These are phyloP conservation scores for Phytophthora macrochlamydospora DNA, from an alignment of 352 stramenopile genomes.

Conservation along the genomic window DNA sequence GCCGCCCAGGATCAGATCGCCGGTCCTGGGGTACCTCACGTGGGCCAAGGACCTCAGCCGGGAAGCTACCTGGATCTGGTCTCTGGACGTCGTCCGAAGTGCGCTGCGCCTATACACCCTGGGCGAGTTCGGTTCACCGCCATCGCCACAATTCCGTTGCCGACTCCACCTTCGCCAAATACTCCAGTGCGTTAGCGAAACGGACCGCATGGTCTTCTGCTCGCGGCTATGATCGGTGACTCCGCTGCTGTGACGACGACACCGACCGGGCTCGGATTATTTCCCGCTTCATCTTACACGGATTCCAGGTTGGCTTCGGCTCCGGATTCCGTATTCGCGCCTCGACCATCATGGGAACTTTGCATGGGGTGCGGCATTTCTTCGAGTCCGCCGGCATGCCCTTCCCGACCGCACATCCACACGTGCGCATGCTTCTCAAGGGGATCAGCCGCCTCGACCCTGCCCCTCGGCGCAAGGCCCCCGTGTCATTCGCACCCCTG, in stretches of 20 bases:
- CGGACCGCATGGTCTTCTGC: neutral
- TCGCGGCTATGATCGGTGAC: neutral
- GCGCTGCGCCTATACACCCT: too few relatives aligned
- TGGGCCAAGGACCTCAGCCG: too few relatives aligned
- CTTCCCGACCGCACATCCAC: constrained; percentile 6
- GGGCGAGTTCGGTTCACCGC: too few relatives aligned
- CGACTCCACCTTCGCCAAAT: constrained; percentile 7
- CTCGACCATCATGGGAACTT: neutral
- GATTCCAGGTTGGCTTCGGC: neutral
- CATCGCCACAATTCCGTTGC: too few relatives aligned
- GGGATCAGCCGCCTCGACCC: neutral
- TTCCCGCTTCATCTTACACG: neutral
- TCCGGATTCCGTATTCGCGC: neutral
- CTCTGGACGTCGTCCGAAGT: too few relatives aligned
- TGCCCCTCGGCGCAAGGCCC: neutral
- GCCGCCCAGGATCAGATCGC: too few relatives aligned
- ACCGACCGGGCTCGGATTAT: neutral
- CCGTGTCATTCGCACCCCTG: neutral
- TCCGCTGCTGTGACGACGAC: neutral
- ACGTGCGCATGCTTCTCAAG: constrained; percentile 6
- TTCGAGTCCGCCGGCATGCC: neutral
- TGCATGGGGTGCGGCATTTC: constrained; percentile 5
- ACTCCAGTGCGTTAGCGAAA: neutral
- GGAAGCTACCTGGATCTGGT: too few relatives aligned
- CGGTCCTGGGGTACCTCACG: too few relatives aligned